A percentile compares a stretch with the other conserved stretches of the same genome.
Evolutionary conservation across 352 stramenopile genomes (phyloP).

Genomic region (Phytopythium chamaehyphon): DNA sequence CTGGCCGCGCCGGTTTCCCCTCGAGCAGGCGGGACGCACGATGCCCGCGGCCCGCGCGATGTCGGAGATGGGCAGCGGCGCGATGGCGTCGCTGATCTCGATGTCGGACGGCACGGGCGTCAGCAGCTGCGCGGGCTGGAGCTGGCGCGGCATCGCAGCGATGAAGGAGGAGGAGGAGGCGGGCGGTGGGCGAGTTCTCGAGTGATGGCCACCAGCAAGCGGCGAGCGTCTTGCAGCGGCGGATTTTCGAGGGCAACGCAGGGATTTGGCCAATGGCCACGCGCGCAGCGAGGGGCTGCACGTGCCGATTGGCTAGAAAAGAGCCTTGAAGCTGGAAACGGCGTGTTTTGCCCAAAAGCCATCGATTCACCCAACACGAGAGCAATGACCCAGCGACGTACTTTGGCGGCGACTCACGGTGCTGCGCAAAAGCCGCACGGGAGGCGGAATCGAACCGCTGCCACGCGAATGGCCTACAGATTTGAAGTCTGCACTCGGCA

Average conservation of each 20-base stretch:
- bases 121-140: conserved; percentile 57
- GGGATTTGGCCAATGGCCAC: background rate
- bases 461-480: conserved; percentile 87
- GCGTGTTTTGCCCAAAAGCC: background rate
- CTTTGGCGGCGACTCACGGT: too few species aligned
- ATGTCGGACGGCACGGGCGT: conserved; percentile 78
- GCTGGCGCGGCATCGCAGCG: conserved; percentile 44
- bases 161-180: background rate
- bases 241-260: too few species aligned
- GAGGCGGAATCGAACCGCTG: conserved; percentile 92
- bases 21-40: conserved; percentile 20
- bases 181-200: background rate
- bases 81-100: conserved; percentile 72
- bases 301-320: background rate
- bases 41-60: conserved; percentile 64
- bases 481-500: conserved; percentile 92
- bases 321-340: background rate
- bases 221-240: too few species aligned
- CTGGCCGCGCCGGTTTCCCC: too few species aligned
- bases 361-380: too few species aligned
- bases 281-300: background rate
- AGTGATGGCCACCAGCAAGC: background rate
- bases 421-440: conserved; percentile 80
- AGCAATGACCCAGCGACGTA: too few species aligned
- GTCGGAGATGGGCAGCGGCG: conserved; percentile 59